phyloP scores from a whole-genome alignment of 2,329 filamentous ascomycete species.

The Penicillium paneum region DNA sequence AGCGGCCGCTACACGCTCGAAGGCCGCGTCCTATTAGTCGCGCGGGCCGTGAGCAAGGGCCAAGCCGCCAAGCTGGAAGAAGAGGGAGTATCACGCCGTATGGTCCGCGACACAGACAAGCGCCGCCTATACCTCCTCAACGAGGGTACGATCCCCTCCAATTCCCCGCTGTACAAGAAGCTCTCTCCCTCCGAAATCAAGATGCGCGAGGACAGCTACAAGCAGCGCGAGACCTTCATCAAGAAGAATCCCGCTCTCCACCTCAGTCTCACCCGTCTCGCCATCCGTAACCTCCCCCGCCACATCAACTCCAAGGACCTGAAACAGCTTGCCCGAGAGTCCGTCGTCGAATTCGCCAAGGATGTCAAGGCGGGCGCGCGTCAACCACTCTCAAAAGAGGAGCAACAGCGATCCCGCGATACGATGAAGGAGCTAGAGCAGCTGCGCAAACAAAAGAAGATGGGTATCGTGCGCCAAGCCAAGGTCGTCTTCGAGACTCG shows the following conservation, averaged over 20 bases:
- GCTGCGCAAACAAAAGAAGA: slow-evolving; percentile 74
- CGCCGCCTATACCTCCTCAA: slow-evolving; percentile 80
- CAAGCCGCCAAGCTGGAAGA: slow-evolving; percentile 75
- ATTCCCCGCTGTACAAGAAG: slow-evolving; percentile 71
- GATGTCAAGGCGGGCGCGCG: slow-evolving; percentile 79
- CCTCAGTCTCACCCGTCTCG: slow-evolving; percentile 82
- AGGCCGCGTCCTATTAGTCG: slow-evolving; percentile 79
- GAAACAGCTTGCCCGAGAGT: slow-evolving; percentile 84
- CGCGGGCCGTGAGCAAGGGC: slow-evolving; percentile 77
- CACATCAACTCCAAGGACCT: slow-evolving; percentile 80
- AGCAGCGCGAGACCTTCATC: slow-evolving; percentile 85
- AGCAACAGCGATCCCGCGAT: slow-evolving; percentile 73
- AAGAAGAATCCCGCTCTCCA: slow-evolving; percentile 87
- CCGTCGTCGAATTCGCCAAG: slow-evolving; percentile 88
- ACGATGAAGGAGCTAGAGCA: slow-evolving; percentile 78
- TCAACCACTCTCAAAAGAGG: slow-evolving; percentile 81
- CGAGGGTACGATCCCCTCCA: slow-evolving; percentile 78
- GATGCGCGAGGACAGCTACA: slow-evolving; percentile 81
- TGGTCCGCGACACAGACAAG: slow-evolving; percentile 78
- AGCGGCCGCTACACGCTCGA: slow-evolving; percentile 86
- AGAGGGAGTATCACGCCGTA: slow-evolving; percentile 60
- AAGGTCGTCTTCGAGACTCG: slow-evolving; percentile 91
- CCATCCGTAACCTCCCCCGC: slow-evolving; percentile 85
- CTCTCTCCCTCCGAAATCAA: slow-evolving; percentile 77
- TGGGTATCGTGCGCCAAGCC: slow-evolving; percentile 84